Base-by-base conservation (phyloP, 768 basidiomycete species). In the Calocera cornea region DNA sequence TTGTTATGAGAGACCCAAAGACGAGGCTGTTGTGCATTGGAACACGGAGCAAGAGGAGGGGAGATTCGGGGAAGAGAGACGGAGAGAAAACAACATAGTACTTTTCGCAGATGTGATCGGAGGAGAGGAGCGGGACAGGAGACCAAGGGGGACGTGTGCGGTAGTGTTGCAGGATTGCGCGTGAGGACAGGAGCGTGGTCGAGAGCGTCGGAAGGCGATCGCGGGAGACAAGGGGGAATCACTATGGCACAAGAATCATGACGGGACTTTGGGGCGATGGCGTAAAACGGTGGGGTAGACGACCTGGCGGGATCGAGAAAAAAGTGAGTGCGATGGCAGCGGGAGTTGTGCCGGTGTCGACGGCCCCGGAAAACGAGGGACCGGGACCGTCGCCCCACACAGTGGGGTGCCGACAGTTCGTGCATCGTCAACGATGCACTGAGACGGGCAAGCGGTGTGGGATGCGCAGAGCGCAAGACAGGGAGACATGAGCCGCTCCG, bases 111-210 rank as follows among this genome's bases (percentile, higher is more conserved):
- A 33, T 60, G 54, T 60, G 31, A 29, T 29, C 54, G 31, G 54
- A 31, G 27, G 54, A 60, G 31, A 38, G 36, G 36, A 38, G n/a
- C n/a, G n/a, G n/a, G 36, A 38, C 36, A 5, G 36, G 36, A 38
- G 36, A 14, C 36, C 36, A 14, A n/a, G 36, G 36, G 31, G 54
- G 27, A 16, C 54, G 54, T 29, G 54, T 60, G 54, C 44, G 44
- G 44, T 60, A 60, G 54, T 60, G 54, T 60, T 60, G 54, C 54
- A 60, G 54, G 54, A 60, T 60, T 60, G 54, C 54, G 54, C 7
- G 54, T 60, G 24, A 33, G 31, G 54, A 29, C 54, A 60, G 54
- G 54, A 60, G 54, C 54, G 54, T 60, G 54, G 54, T 12, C 8
- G 31, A 11, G 10, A 12, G 54, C 31, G 24, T 27, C 31, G 31